phyloP scores from a whole-genome alignment of 805 yeast genomes.

The Saturnispora bothae region DNA sequence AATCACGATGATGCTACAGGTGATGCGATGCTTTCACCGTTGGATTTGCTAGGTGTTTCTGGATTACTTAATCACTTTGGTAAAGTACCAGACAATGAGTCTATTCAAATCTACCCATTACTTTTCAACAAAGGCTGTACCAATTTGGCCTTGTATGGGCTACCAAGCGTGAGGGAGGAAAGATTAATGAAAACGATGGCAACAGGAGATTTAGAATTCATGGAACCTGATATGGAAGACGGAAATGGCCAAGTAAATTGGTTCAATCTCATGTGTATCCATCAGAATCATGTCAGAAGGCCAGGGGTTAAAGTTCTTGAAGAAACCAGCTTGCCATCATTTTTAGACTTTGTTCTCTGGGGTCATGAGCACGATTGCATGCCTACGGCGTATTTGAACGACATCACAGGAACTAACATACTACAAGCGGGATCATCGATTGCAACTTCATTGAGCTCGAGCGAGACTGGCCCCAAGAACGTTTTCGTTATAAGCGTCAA shows the following conservation, averaged over 20 bases:
- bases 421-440: conserved; percentile 91
- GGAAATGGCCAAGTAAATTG: conserved; percentile 50
- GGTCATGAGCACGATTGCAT: conserved; percentile 98
- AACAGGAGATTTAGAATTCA: conserved; percentile 69
- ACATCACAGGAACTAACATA: conserved; percentile 58
- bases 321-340: conserved; percentile 70
- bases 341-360: conserved; percentile 82
- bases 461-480: conserved; percentile 67
- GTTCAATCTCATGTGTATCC: conserved; percentile 81
- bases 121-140: conserved; percentile 76
- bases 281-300: conserved; percentile 82
- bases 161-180: conserved; percentile 85
- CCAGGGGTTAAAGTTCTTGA: conserved; percentile 77
- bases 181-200: conserved; percentile 72
- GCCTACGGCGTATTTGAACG: conserved; percentile 43
- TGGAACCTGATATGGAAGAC: conserved; percentile 45
- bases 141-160: conserved; percentile 75
- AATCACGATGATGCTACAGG: conserved; percentile 97
- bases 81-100: conserved; percentile 62
- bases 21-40: conserved; percentile 66
- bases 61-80: conserved; percentile 91
- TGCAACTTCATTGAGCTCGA: conserved; percentile 81
- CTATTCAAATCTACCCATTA: conserved; percentile 64
- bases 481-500: conserved; percentile 61
- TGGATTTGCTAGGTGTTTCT: conserved; percentile 71